Evolutionary conservation across 768 basidiomycete species (phyloP), one percentile per base, ranked within the genome.

Genomic region (Naganishia vaughanmartiniae): DNA sequence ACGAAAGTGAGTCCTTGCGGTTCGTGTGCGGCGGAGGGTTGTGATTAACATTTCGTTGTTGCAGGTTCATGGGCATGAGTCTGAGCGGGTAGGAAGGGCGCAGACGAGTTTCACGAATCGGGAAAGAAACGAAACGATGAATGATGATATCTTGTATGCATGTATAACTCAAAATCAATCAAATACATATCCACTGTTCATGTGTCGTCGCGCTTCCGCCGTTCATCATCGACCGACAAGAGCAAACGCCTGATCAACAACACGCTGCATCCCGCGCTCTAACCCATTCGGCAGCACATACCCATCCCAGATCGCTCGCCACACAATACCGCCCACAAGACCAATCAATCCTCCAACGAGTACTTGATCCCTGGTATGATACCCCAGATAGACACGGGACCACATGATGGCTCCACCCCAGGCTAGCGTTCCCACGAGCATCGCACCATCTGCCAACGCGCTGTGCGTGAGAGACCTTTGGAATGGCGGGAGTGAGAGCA

Each of bases 1-100:
- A 87, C 87, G 94, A 79, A 87, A 82, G 78, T 79, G 66, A 73
- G 79, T 71, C 12, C 9, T 31, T 15, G 58, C 11, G 58, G 12
- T 31, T 11, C 7, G 24, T 9, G 36, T 42, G 15, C 53, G 73
- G 57, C 67, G 11, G 31, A 17, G 58, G 36, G 21, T 39, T 9
- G 39, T 60, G 60, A 39, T 58, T 5, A 58, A n/a, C 24, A 1
- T 14, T 24, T 3, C 4, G 31, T 17, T 19, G 6, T 63, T 15
- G 11, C 19, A 63, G 60, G 33, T 63, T 66, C 19, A 66, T 66
- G 65, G 65, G 65, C 11, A 66, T 51, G 65, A 66, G 65, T 34
- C 34, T 66, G 65, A 66, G 65, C 48, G 60, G 60, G 26, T 63
- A 63, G 57, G 21, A 24, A 51, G 24, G 24, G 7, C 21, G 24